Percentiles rank a stretch among this genome's conserved stretches.
Evolutionary conservation across 2,329 filamentous ascomycete species (phyloP).

Genomic region (Pseudogymnoascus sp.): DNA sequence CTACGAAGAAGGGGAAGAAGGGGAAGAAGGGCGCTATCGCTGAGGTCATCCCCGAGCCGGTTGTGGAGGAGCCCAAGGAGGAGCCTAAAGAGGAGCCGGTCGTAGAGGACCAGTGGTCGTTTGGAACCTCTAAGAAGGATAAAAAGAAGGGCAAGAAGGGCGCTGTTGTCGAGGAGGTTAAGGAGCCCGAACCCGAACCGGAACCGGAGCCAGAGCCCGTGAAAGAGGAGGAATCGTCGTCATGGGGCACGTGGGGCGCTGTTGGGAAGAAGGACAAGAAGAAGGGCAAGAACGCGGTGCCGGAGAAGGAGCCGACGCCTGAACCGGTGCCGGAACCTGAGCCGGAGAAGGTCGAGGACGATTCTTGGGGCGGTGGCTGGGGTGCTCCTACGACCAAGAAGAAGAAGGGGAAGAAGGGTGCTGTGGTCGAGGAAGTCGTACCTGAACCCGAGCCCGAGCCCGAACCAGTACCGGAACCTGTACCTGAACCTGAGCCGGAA

Average conservation of each 20-base stretch:
- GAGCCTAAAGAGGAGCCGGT: slow-evolving; percentile 31
- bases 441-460: slow-evolving; percentile 23
- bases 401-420: slow-evolving; percentile 15
- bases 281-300: slow-evolving; percentile 30
- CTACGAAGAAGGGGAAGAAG: slow-evolving; percentile 34
- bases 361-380: slow-evolving; percentile 19
- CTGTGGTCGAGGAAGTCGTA: slow-evolving; percentile 12
- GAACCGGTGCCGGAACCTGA: slow-evolving; percentile 23
- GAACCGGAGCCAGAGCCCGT: slow-evolving; percentile 23
- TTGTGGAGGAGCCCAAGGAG: slow-evolving; percentile 29
- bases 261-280: slow-evolving; percentile 36
- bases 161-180: not conserved
- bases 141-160: slow-evolving; percentile 40
- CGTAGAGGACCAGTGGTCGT: slow-evolving; percentile 45
- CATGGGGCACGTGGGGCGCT: slow-evolving; percentile 41
- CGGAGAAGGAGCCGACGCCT: slow-evolving; percentile 21
- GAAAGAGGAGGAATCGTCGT: slow-evolving; percentile 26
- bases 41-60: slow-evolving; percentile 27
- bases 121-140: slow-evolving; percentile 39
- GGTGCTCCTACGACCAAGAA: slow-evolving; percentile 26
- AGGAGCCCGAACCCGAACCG: not conserved
- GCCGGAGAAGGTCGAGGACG: slow-evolving; percentile 14
- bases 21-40: slow-evolving; percentile 13
- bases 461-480: slow-evolving; percentile 27
- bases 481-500: slow-evolving; percentile 32